phyloP scores from a whole-genome alignment of 306 rosid genomes.

The Neltuma alba region DNA sequence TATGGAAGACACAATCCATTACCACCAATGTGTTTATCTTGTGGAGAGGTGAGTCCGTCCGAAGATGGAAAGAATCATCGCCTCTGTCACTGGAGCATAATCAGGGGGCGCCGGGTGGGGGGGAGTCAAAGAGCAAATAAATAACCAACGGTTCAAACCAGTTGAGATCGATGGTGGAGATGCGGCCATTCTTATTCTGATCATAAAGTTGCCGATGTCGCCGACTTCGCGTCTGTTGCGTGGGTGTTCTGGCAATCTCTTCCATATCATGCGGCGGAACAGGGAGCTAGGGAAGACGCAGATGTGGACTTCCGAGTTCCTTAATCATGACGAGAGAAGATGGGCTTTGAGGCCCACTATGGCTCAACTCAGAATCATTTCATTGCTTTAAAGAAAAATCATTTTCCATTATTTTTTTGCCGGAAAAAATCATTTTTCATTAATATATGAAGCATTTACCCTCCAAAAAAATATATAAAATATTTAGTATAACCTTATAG shows the following conservation, averaged over 20 bases:
- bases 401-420: too few relatives aligned
- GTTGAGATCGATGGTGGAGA: conserved; percentile 66
- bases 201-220: conserved; percentile 81
- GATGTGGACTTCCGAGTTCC: background rate
- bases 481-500: background rate
- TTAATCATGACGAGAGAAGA: background rate
- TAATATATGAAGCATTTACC: too few relatives aligned
- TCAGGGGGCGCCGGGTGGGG: too few relatives aligned
- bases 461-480: background rate
- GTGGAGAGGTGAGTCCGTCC: background rate
- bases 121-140: conserved; percentile 56
- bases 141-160: conserved; percentile 58
- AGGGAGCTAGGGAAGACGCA: background rate
- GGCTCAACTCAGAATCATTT: background rate
- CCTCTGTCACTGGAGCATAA: background rate
- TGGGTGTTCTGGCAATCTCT: conserved; percentile 72
- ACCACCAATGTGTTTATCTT: background rate
- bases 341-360: background rate
- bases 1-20: background rate
- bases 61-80: background rate
- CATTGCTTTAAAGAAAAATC: background rate
- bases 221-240: conserved; percentile 50
- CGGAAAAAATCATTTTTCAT: too few relatives aligned
- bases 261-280: conserved; percentile 42
- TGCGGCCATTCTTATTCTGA: conserved; percentile 78